Evolutionary conservation across 192 early-diverging fungal species (phyloP).

Genomic region (Umbelopsis vinacea): DNA sequence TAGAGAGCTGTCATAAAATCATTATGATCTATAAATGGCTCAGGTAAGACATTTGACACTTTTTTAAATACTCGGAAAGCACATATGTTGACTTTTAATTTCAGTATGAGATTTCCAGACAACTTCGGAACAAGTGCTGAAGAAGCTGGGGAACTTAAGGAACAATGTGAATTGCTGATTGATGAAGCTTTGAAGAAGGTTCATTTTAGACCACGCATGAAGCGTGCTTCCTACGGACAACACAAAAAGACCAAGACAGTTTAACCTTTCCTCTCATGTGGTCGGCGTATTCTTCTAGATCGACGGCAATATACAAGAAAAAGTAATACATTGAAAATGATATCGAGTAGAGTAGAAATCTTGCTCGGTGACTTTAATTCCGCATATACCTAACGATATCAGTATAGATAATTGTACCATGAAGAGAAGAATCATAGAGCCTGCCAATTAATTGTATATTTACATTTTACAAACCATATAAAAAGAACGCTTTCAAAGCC

Average conservation of each 20-base stretch:
- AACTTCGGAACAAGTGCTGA: slow-evolving; percentile 55
- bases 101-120: slow-evolving; percentile 63
- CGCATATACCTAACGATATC: background rate
- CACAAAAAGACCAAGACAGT: background rate
- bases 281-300: background rate
- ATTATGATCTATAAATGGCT: slow-evolving; percentile 93
- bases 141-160: slow-evolving; percentile 53
- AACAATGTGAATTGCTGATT: slow-evolving; percentile 35
- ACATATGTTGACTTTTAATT: slow-evolving; percentile 18
- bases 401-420: background rate
- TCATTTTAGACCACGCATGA: background rate
- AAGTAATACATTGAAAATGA: background rate
- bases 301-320: background rate
- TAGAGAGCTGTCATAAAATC: slow-evolving; percentile 78
- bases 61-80: background rate
- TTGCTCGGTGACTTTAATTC: background rate
- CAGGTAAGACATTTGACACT: slow-evolving; percentile 42
- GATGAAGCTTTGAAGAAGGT: slow-evolving; percentile 32
- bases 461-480: background rate
- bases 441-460: background rate
- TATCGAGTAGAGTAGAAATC: background rate
- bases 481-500: background rate
- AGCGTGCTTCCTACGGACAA: background rate
- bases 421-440: background rate
- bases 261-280: background rate